Evolutionary conservation across 2,329 filamentous ascomycete species (phyloP), one percentile per base, ranked within the genome.

Genomic region (Alternaria ethzedia): DNA sequence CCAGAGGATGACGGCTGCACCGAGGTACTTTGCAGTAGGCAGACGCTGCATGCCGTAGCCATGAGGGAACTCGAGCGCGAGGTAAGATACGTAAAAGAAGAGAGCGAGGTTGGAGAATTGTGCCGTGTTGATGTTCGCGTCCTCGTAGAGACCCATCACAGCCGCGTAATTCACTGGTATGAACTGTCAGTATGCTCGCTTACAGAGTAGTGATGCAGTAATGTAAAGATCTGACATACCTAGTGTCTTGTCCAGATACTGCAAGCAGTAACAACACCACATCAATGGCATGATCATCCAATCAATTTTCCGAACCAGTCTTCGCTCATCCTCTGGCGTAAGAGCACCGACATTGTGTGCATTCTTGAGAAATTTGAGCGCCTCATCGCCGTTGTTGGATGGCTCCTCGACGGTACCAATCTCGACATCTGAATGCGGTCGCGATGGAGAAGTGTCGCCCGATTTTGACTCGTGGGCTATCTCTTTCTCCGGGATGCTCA

Each of bases 21-120:
- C 84, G 6, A 88, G 77, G 59, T 85, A 87, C 67, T 86, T 87
- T 28, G 84, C 85, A 0, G 83, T 83, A 0, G 86, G 86, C 1
- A 87, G 75, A 8, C 83, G 79, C 68, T 87, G 85, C 81, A 87
- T 86, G 9, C 84, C 77, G 65, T 83, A 85, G 7, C 79, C 83
- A 55, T 80, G 76, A 5, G 79, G 79, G 43, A 81, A 79, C 47
- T 82, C 80, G 26, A 81, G 77, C 3, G 74, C 72, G 6, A 81
- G 69, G 62, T 80, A 80, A 1, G 75, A 72, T 30, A 80, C 72
- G 54, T 80, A 81, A 71, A 81, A 81, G 59, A 76, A 71, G 44
- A 76, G 58, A 1, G 76, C 77, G 21, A 81, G 71, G 30, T 78
- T 75, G 15, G 75, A 75, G 60, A 80, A 82, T 20, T 82, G 75